Percentiles rank a stretch among this genome's conserved stretches.
phyloP scores from a whole-genome alignment of 306 rosid genomes.

The Pueraria montana region DNA sequence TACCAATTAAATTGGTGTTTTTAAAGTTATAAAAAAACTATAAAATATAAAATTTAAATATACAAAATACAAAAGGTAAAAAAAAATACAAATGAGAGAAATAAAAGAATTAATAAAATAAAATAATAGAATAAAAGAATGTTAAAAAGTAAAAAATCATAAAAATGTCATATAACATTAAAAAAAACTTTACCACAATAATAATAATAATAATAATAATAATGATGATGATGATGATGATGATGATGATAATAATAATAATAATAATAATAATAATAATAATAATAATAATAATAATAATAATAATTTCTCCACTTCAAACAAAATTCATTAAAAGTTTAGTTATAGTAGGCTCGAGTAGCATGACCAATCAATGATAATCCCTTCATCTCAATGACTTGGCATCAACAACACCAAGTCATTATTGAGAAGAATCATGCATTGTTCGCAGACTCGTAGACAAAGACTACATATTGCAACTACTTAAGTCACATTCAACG shows the following conservation, averaged over 20 bases:
- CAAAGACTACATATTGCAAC: neutral
- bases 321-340: neutral
- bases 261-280: neutral
- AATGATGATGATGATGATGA: no score
- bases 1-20: neutral
- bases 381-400: neutral
- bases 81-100: neutral
- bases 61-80: neutral
- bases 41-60: neutral
- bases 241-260: no score
- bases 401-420: neutral
- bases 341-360: neutral
- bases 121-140: neutral
- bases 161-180: no score
- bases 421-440: conserved; percentile 23
- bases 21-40: neutral
- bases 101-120: neutral
- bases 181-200: neutral
- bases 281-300: neutral
- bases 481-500: conserved; percentile 12
- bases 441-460: neutral
- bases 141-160: neutral
- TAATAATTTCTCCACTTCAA: neutral
- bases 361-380: neutral
- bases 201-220: neutral